Evolutionary conservation across 108 stramenopile species (phyloP).

Genomic region (Nannochloropsis salina): DNA sequence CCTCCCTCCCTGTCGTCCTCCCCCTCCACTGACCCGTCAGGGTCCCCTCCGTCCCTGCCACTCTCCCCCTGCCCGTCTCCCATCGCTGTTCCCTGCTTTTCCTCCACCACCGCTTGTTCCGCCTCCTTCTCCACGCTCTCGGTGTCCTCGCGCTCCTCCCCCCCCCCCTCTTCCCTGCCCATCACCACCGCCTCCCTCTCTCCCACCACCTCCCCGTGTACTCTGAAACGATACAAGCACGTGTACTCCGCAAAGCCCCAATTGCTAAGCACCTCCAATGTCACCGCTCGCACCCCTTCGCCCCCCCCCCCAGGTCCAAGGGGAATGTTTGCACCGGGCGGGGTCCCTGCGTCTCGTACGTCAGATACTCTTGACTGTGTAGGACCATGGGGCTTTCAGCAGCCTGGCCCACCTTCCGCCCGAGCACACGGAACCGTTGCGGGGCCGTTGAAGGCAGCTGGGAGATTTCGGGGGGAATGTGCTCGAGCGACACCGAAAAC

Average conservation of each 20-base stretch:
- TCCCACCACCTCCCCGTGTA: slow-evolving; percentile 40
- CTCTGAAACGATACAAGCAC: slow-evolving; percentile 46
- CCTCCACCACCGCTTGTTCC: neutral
- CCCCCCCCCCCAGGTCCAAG: slow-evolving; percentile 22
- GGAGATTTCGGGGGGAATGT: slow-evolving; percentile 21
- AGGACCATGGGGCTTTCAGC: neutral
- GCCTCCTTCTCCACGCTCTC: neutral
- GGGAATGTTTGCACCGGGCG: slow-evolving; percentile 12
- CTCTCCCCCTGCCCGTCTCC: no score
- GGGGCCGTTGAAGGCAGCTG: slow-evolving; percentile 24
- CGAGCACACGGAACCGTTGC: slow-evolving; percentile 27
- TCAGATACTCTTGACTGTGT: neutral
- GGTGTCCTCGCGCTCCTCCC: neutral
- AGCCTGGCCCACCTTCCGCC: neutral
- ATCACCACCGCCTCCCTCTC: neutral
- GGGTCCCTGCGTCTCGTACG: neutral
- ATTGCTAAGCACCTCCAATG: slow-evolving; percentile 36
- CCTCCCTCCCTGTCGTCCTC: no score
- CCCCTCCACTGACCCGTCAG: no score
- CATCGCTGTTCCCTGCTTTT: no score
- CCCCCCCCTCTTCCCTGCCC: neutral
- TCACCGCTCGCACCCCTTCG: slow-evolving; percentile 22
- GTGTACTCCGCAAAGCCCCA: slow-evolving; percentile 43
- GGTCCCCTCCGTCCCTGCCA: no score
- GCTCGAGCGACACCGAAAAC: slow-evolving; percentile 31